Evolutionary conservation across 2,329 filamentous ascomycete species (phyloP).

Genomic region (Pyrenochaeta sp.): DNA sequence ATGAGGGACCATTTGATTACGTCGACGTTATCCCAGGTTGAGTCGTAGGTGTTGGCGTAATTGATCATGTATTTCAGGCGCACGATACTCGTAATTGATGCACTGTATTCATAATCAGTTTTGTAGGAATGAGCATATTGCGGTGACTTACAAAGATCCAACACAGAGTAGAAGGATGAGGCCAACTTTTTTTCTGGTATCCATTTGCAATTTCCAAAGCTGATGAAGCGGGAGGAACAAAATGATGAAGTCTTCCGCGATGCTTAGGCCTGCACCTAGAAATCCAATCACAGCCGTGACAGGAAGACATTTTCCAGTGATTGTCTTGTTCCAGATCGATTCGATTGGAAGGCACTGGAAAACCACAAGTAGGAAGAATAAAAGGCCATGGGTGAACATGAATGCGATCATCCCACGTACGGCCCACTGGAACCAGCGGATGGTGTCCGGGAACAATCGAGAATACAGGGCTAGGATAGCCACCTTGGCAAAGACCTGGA

Average conservation of each 20-base stretch:
- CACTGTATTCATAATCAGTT: slow-evolving; percentile 12
- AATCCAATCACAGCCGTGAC: slow-evolving; percentile 16
- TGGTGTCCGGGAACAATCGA: slow-evolving; percentile 14
- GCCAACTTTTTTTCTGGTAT: slow-evolving; percentile 14
- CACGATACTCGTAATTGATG: slow-evolving; percentile 21
- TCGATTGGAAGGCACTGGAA: slow-evolving; percentile 21
- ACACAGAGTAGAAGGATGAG: slow-evolving; percentile 19
- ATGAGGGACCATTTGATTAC: slow-evolving; percentile 26
- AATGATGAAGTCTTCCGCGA: slow-evolving; percentile 22
- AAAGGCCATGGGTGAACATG: slow-evolving; percentile 19
- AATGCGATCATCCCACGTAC: slow-evolving; percentile 19
- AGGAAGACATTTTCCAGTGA: slow-evolving; percentile 18
- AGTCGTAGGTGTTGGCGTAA: slow-evolving; percentile 19
- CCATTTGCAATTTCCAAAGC: slow-evolving; percentile 24
- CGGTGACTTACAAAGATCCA: slow-evolving; percentile 17
- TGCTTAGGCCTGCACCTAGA: slow-evolving; percentile 16
- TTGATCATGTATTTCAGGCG: slow-evolving; percentile 21
- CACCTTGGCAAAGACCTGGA: slow-evolving; percentile 21
- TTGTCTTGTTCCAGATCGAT: slow-evolving; percentile 22
- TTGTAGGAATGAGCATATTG: neutral
- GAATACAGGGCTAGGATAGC: slow-evolving; percentile 20
- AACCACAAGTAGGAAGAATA: slow-evolving; percentile 19
- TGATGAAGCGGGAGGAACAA: slow-evolving; percentile 19
- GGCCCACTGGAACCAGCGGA: slow-evolving; percentile 20
- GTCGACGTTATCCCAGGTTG: slow-evolving; percentile 27